These are phyloP conservation scores for Trichomonas vaginalis DNA, from an alignment of 208 protist genomes.

Conservation along the genomic window DNA sequence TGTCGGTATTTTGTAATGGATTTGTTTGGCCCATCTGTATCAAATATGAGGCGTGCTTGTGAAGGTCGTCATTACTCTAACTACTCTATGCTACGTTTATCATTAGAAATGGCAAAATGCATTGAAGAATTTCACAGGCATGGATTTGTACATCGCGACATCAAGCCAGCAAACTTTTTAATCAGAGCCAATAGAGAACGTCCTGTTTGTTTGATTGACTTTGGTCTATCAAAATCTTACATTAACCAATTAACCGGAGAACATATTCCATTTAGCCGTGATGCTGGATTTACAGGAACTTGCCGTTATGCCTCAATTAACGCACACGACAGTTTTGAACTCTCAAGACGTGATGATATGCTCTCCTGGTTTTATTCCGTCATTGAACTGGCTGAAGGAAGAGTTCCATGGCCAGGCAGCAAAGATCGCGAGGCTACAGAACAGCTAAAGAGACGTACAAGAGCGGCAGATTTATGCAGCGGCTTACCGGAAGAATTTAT, in stretches of 20 bases:
- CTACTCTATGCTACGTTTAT: background rate
- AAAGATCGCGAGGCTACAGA: background rate
- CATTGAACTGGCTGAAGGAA: background rate
- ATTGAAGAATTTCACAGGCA: background rate
- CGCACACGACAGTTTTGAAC: background rate
- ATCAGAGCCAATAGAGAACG: background rate
- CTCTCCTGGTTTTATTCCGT: constrained; percentile 11
- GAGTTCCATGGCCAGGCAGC: background rate
- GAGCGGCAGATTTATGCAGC: background rate
- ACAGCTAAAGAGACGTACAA: background rate
- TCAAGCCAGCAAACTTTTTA: background rate
- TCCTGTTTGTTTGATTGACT: background rate
- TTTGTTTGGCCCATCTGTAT: background rate
- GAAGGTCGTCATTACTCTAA: background rate
- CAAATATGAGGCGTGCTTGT: background rate
- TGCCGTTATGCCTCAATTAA: background rate
- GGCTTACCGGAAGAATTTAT: background rate
- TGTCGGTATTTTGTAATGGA: background rate
- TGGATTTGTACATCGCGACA: background rate
- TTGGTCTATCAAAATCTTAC: background rate
- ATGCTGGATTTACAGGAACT: background rate
- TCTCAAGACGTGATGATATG: background rate
- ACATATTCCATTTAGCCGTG: background rate
- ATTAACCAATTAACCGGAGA: background rate
- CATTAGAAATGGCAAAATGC: background rate